Base-by-base conservation (phyloP, 371 early-diverging fungal species). In the Syncephalastrum racemosum region DNA sequence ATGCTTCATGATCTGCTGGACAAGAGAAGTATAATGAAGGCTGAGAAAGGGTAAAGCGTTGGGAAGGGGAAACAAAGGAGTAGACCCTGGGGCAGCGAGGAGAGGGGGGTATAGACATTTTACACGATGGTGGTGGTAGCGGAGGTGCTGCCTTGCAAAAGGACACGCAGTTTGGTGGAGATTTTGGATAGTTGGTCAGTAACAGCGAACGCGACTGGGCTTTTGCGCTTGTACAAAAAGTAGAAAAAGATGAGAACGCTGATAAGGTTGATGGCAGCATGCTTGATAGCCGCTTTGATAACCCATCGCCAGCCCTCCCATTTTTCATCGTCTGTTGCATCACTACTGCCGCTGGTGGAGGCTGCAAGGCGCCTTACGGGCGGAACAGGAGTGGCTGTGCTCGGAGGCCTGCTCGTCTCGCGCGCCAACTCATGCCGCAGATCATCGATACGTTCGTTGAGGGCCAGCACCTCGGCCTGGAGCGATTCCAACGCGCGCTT, bases 391-490 rank as follows among this genome's bases (percentile, higher is more conserved):
- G 31, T 20, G 18, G 13, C 3, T 23, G 50, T 13, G 24, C 22
- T 42, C 16, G 46, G 46, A 45, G 47, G 55, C 20, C 16, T 39
- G 40, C 19, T 50, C 54, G 46, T 70, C 66, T 44, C 66, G 43
- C 62, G 64, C 10, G 63, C 42, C 25, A 77, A 52, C 39, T 77
- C 78, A 31, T 66, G 66, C 53, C 70, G 62, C 14, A 77, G 44
- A 2, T 66, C 70, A 61, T 80, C 69, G 19, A 80, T 67, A 16
- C 76, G 59, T 46, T 75, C 77, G 56, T 77, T 77, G 50, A 80
- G 53, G 3, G 71, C 69, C 18, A 70, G 57, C 27, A 77, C 70
- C 51, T 80, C 76, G 7, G 64, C 47, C 36, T 80, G 73, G 18
- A 77, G 53, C 2, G 67, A 57, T 43, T 75, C 78, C 23, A 80